Percentiles rank a stretch among this genome's conserved stretches.
Evolutionary conservation across 768 basidiomycete genomes (phyloP).

Genomic region (Pholiota microspora): DNA sequence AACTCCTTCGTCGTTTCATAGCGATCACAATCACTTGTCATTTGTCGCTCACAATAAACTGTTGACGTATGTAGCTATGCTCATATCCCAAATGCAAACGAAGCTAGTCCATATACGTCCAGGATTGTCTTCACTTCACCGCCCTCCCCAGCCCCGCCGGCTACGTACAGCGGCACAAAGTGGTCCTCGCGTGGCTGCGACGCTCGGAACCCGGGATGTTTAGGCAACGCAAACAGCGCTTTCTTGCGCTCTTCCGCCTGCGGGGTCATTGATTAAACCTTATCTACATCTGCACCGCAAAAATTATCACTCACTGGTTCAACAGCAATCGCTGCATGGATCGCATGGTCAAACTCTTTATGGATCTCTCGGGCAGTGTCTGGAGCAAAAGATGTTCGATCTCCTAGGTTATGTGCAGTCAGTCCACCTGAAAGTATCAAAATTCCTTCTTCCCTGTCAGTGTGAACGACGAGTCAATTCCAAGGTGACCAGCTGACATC

Average conservation of each 20-base stretch:
- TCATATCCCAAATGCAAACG: conserved; percentile 62
- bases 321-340: conserved; percentile 51
- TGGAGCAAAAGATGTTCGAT: conserved; percentile 48
- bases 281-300: conserved; percentile 2
- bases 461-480: conserved; percentile 8
- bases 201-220: conserved; percentile 59
- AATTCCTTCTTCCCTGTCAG: conserved; percentile 57
- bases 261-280: conserved; percentile 9
- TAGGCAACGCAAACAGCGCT: conserved; percentile 51
- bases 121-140: conserved; percentile 48
- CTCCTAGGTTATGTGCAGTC: conserved; percentile 63
- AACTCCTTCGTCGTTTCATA: conserved; percentile 9
- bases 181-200: conserved; percentile 81
- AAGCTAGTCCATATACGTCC: conserved; percentile 57
- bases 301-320: conserved; percentile 42
- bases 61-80: neutral
- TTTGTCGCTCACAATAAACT: conserved; percentile 1
- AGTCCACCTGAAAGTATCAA: conserved; percentile 72
- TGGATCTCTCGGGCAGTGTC: conserved; percentile 44
- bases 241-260: conserved; percentile 53
- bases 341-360: conserved; percentile 58
- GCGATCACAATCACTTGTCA: conserved; percentile 9
- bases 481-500: conserved; percentile 14
- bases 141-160: conserved; percentile 67
- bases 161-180: conserved; percentile 77